Evolutionary conservation across 2,329 filamentous ascomycete species (phyloP).

Genomic region (Trichoderma atroviride): DNA sequence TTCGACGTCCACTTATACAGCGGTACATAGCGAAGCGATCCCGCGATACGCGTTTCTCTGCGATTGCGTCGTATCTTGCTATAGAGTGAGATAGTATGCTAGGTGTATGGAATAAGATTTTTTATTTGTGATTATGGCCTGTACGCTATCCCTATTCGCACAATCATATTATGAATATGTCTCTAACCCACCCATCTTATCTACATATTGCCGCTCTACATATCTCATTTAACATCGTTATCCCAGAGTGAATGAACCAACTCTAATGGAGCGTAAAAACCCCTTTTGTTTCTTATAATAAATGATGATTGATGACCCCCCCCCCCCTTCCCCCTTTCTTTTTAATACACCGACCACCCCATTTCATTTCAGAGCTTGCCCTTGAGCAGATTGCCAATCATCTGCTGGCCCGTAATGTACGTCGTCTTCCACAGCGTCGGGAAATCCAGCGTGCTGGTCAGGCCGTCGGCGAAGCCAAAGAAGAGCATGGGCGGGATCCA

Average conservation of each 20-base stretch:
- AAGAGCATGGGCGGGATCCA: slow-evolving; percentile 94
- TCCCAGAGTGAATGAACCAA: neutral
- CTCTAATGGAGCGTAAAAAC: neutral
- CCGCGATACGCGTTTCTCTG: neutral
- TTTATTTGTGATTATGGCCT: neutral
- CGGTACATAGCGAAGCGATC: slow-evolving; percentile 7
- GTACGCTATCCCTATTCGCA: neutral
- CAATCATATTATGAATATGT: neutral
- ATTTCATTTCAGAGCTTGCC: slow-evolving; percentile 65
- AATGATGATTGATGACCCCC: neutral
- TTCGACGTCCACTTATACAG: neutral
- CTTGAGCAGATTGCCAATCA: slow-evolving; percentile 70
- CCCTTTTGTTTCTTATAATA: neutral
- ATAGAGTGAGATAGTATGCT: neutral
- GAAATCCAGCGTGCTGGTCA: slow-evolving; percentile 81
- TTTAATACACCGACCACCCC: neutral
- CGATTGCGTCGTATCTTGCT: neutral
- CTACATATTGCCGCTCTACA: neutral
- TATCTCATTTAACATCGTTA: neutral
- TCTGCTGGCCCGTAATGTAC: slow-evolving; percentile 72
- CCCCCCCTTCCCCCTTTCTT: no score
- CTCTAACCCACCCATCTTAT: neutral
- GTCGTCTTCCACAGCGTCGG: slow-evolving; percentile 83
- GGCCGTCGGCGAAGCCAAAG: slow-evolving; percentile 82
- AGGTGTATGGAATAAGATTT: neutral